Percentiles rank a stretch among this genome's conserved stretches.
phyloP scores from a whole-genome alignment of 208 protist species.

The Wallacemonas sp. region DNA sequence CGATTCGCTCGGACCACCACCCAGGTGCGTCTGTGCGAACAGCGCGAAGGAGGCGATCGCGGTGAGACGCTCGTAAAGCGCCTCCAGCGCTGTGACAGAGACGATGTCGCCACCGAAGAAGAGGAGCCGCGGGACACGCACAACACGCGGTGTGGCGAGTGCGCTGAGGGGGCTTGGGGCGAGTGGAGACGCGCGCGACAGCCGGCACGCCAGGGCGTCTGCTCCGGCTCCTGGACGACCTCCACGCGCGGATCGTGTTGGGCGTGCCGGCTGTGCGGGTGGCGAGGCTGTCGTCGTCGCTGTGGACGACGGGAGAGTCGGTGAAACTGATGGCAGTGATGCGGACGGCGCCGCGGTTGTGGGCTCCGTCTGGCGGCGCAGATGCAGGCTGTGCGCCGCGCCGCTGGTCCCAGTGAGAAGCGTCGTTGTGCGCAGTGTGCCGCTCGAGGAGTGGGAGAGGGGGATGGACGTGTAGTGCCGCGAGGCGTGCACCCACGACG shows the following conservation, averaged over 20 bases:
- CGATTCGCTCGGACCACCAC: too few relatives aligned
- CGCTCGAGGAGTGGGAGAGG: neutral
- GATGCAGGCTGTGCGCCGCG: neutral
- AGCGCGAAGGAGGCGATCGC: constrained; percentile 40
- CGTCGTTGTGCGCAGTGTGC: neutral
- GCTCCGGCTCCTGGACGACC: too few relatives aligned
- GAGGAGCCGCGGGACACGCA: constrained; percentile 62
- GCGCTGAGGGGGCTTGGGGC: neutral
- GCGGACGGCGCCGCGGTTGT: too few relatives aligned
- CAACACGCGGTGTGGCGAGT: constrained; percentile 10
- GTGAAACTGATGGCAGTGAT: too few relatives aligned
- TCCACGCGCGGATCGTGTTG: too few relatives aligned
- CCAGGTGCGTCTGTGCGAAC: neutral
- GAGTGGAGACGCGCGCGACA: neutral
- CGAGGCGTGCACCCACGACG: neutral
- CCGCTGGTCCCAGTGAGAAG: neutral
- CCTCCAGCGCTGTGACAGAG: constrained; percentile 68
- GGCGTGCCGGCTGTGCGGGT: too few relatives aligned
- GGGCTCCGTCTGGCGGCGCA: too few relatives aligned
- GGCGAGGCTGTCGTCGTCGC: too few relatives aligned
- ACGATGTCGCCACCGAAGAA: constrained; percentile 88
- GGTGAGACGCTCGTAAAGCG: constrained; percentile 63
- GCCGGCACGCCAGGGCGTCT: neutral
- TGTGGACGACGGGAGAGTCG: too few relatives aligned
- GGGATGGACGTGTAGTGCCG: constrained; percentile 31